phyloP scores from a whole-genome alignment of 2,329 filamentous ascomycete genomes.

The Penicillium decumbens region DNA sequence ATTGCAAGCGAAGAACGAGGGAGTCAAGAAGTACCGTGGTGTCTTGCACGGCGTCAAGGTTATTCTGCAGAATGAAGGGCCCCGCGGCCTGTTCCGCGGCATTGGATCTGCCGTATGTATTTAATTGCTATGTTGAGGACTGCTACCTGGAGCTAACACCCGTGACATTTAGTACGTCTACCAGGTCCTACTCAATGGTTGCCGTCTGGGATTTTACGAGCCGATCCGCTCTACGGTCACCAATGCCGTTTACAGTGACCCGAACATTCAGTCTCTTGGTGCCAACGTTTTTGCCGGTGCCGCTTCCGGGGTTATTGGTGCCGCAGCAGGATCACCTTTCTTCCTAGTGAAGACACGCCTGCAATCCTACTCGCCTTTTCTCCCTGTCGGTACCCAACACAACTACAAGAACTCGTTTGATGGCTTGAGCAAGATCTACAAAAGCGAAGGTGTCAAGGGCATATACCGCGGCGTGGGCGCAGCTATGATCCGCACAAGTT shows the following conservation, averaged over 20 bases:
- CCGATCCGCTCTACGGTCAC: slow-evolving; percentile 74
- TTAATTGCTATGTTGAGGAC: not conserved
- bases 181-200: slow-evolving; percentile 93
- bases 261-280: slow-evolving; percentile 72
- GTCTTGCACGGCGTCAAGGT: slow-evolving; percentile 87
- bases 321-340: slow-evolving; percentile 89
- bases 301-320: slow-evolving; percentile 81
- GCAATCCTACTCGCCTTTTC: slow-evolving; percentile 86
- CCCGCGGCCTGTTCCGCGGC: slow-evolving; percentile 79
- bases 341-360: slow-evolving; percentile 96
- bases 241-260: slow-evolving; percentile 64
- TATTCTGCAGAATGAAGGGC: slow-evolving; percentile 84
- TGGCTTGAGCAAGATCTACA: slow-evolving; percentile 75
- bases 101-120: slow-evolving; percentile 68
- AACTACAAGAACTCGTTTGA: slow-evolving; percentile 80
- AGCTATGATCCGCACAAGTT: slow-evolving; percentile 93
- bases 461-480: slow-evolving; percentile 87
- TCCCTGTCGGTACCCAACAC: slow-evolving; percentile 96
- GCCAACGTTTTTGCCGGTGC: slow-evolving; percentile 95
- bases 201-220: slow-evolving; percentile 95
- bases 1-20: slow-evolving; percentile 77
- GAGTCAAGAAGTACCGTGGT: slow-evolving; percentile 82
- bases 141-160: not conserved
- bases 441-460: slow-evolving; percentile 69
- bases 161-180: slow-evolving; percentile 67